Evolutionary conservation across 1,284 basidiomycete genomes (phyloP).

Genomic region (Heimioporus punctisporus): DNA sequence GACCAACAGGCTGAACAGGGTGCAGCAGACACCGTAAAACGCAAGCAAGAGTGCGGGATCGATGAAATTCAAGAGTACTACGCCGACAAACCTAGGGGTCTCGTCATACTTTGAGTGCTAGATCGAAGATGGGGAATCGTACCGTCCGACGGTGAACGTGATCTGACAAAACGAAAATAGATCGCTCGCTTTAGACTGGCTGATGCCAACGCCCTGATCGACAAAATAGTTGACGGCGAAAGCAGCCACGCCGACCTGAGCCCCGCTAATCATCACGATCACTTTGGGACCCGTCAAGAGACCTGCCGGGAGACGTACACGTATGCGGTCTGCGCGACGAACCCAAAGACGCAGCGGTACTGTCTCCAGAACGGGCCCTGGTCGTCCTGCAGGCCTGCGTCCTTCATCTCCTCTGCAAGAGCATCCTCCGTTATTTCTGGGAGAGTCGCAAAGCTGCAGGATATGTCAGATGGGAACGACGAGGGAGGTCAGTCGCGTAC

Average conservation of each 20-base stretch:
- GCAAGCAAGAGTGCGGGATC: conserved; percentile 67
- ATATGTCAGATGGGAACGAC: neutral
- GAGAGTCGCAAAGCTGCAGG: conserved; percentile 61
- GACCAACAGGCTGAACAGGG: conserved; percentile 54
- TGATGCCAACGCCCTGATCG: conserved; percentile 64
- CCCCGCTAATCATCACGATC: conserved; percentile 46
- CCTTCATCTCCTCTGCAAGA: conserved; percentile 50
- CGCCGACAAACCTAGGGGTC: conserved; percentile 56
- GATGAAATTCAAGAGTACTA: conserved; percentile 62
- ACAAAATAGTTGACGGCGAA: conserved; percentile 73
- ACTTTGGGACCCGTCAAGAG: neutral
- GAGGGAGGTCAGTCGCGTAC: conserved; percentile 35
- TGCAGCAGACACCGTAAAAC: conserved; percentile 54
- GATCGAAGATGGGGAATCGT: conserved; percentile 13
- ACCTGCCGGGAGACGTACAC: conserved; percentile 41
- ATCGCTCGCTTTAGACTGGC: conserved; percentile 54
- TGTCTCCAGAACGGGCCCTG: conserved; percentile 71
- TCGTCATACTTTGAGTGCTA: neutral
- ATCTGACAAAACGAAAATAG: conserved; percentile 76
- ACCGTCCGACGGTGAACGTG: conserved; percentile 72
- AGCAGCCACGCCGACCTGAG: conserved; percentile 74
- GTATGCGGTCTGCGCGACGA: conserved; percentile 72
- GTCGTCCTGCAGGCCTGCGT: conserved; percentile 44
- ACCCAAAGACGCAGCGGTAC: conserved; percentile 72
- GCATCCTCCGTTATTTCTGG: conserved; percentile 80